A percentile compares a stretch with the other conserved stretches of the same genome.
These are phyloP conservation scores for Phytophthora ohioensis DNA, from an alignment of 352 stramenopile genomes.

Conservation along the genomic window DNA sequence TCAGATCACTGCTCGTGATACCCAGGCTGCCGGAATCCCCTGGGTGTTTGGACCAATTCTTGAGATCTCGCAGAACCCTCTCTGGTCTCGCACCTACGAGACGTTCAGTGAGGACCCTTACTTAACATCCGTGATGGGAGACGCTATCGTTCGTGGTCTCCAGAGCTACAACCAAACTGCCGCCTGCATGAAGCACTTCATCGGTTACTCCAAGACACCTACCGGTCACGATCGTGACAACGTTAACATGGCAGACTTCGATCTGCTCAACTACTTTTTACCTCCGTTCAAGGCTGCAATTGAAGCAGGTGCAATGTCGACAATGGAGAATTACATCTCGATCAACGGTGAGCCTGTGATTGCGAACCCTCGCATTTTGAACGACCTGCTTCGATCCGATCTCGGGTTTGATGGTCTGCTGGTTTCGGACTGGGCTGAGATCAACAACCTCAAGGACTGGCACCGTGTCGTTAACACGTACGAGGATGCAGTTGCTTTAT, in stretches of 20 bases:
- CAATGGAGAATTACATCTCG: conserved; percentile 95
- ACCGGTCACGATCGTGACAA: conserved; percentile 82
- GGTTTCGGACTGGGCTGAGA: conserved; percentile 94
- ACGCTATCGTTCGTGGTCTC: conserved; percentile 70
- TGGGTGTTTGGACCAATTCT: conserved; percentile 92
- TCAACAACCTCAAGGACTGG: conserved; percentile 80
- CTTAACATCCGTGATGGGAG: conserved; percentile 26
- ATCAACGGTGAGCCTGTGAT: conserved; percentile 92
- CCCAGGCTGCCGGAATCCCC: conserved; percentile 77
- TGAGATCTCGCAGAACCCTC: conserved; percentile 81
- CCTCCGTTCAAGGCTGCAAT: conserved; percentile 83
- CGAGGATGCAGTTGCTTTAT: conserved; percentile 63
- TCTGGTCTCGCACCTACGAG: conserved; percentile 91
- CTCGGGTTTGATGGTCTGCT: conserved; percentile 86
- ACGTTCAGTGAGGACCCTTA: conserved; percentile 93
- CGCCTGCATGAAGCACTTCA: conserved; percentile 90
- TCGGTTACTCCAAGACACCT: conserved; percentile 79
- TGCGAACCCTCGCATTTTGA: conserved; percentile 74
- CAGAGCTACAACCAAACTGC: conserved; percentile 70
- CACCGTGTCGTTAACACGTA: conserved; percentile 55
- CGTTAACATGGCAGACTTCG: conserved; percentile 69
- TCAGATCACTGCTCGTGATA: conserved; percentile 81
- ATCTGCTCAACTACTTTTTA: conserved; percentile 85
- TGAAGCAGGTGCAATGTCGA: conserved; percentile 75
- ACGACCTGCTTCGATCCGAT: conserved; percentile 78